These are phyloP conservation scores for Thalia dealbata DNA, from an alignment of 176 grass and related monocot species.

Conservation along the genomic window DNA sequence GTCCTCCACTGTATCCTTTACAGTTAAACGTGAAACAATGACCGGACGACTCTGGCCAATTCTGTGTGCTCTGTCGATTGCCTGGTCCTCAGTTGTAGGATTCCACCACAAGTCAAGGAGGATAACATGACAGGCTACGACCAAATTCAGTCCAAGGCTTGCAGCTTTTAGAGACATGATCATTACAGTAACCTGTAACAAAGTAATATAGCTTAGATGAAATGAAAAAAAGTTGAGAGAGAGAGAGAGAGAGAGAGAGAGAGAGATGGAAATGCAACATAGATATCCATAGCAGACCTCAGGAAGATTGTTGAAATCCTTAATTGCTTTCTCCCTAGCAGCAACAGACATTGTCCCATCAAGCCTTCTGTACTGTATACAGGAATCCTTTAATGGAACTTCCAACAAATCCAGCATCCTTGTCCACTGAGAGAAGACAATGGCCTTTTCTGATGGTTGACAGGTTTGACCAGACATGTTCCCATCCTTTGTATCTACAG, in stretches of 20 bases:
- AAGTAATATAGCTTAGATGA: constrained; percentile 10
- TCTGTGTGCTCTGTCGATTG: constrained; percentile 93
- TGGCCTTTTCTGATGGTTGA: constrained; percentile 78
- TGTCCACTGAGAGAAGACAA: constrained; percentile 98
- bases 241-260: too few species aligned
- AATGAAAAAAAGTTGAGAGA: constrained; percentile 16
- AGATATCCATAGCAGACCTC: constrained; percentile 41
- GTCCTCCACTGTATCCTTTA: constrained; percentile 90
- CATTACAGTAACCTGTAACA: constrained; percentile 74
- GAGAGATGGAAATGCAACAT: neutral
- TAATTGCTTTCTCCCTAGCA: constrained; percentile 83
- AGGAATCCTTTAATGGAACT: constrained; percentile 64
- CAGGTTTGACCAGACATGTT: constrained; percentile 27
- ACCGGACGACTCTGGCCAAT: constrained; percentile 93
- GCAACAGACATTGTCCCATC: constrained; percentile 96
- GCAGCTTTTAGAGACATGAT: constrained; percentile 99
- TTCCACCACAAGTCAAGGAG: constrained; percentile 99
- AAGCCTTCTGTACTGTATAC: constrained; percentile 70
- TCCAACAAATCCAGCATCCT: constrained; percentile 93
- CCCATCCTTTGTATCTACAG: constrained; percentile 19
- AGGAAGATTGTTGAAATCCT: constrained; percentile 84
- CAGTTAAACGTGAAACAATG: constrained; percentile 78
- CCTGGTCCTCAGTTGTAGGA: constrained; percentile 98
- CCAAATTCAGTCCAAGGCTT: constrained; percentile 96
- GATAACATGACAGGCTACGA: constrained; percentile 87